Percentiles rank a stretch among this genome's conserved stretches.
These are phyloP conservation scores for Venturiaceae sp. DNA, from an alignment of 2,329 filamentous ascomycete genomes.

Conservation along the genomic window DNA sequence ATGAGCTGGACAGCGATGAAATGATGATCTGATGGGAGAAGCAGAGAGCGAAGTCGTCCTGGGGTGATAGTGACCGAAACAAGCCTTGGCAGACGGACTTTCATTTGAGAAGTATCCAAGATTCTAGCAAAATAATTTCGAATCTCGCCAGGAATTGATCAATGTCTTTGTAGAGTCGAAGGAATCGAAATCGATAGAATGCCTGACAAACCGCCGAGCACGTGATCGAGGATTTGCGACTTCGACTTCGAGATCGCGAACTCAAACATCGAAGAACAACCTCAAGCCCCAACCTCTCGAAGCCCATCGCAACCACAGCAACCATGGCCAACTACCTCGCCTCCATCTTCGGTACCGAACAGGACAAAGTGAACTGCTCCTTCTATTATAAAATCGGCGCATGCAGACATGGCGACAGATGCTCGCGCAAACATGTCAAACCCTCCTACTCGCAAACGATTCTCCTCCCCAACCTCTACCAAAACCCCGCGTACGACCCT, in stretches of 20 bases:
- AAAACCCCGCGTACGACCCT: slow-evolving; percentile 94
- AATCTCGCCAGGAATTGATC: not conserved
- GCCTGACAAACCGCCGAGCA: not conserved
- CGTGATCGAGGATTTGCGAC: too few species aligned
- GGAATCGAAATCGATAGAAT: not conserved
- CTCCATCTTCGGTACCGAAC: slow-evolving; percentile 98
- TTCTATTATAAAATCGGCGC: slow-evolving; percentile 99
- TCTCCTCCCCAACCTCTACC: slow-evolving; percentile 96
- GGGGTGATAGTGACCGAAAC: too few species aligned
- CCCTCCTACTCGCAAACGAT: slow-evolving; percentile 97
- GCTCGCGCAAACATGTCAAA: slow-evolving; percentile 98
- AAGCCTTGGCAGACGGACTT: not conserved
- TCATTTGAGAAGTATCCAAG: not conserved
- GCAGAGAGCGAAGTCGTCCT: too few species aligned
- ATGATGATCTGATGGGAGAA: too few species aligned
- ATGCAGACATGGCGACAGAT: slow-evolving; percentile 95
- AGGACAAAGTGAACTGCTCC: slow-evolving; percentile 97
- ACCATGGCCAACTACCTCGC: slow-evolving; percentile 95
- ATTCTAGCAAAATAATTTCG: not conserved
- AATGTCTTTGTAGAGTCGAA: not conserved
- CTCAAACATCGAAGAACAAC: not conserved
- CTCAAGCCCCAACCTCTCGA: not conserved
- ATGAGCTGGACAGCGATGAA: too few species aligned
- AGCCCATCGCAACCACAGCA: not conserved
- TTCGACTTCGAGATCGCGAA: not conserved